A percentile compares a stretch with the other conserved stretches of the same genome.
Conservation (phyloP, 2,329 filamentous ascomycete genomes). For the Didymella pomorum region DNA sequence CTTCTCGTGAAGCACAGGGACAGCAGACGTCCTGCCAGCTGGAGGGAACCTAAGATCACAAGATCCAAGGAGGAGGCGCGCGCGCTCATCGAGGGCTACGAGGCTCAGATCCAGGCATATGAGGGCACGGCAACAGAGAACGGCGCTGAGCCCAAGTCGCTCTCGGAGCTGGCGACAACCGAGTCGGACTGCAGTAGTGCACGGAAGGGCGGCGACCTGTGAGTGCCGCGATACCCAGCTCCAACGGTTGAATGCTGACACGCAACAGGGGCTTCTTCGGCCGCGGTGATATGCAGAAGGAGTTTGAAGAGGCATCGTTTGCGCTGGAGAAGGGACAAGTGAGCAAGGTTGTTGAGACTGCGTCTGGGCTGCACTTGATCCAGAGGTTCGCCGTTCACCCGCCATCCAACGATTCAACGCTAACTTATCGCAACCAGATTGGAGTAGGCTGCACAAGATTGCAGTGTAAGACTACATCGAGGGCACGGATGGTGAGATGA, state of each 20-base stretch:
- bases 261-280: conserved; percentile 81
- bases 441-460: conserved; percentile 15
- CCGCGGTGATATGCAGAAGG: conserved; percentile 95
- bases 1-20: conserved; percentile 92
- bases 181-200: conserved; percentile 98
- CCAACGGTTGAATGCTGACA: conserved; percentile 10
- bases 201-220: conserved; percentile 89
- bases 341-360: conserved; percentile 87
- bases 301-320: conserved; percentile 97
- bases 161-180: conserved; percentile 84
- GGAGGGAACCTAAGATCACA: conserved; percentile 89
- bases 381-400: conserved; percentile 71
- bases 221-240: conserved; percentile 47
- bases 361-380: conserved; percentile 94
- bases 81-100: conserved; percentile 76
- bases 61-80: conserved; percentile 87
- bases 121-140: conserved; percentile 55
- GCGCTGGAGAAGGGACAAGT: conserved; percentile 86
- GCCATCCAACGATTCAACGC: background rate
- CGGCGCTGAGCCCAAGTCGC: conserved; percentile 43
- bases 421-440: conserved; percentile 16
- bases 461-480: conserved; percentile 4
- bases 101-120: conserved; percentile 76
- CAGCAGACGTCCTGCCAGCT: conserved; percentile 88
- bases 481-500: conserved; percentile 5